phyloP scores from a whole-genome alignment of 2,329 filamentous ascomycete genomes.

The Aspergillus nomiae region DNA sequence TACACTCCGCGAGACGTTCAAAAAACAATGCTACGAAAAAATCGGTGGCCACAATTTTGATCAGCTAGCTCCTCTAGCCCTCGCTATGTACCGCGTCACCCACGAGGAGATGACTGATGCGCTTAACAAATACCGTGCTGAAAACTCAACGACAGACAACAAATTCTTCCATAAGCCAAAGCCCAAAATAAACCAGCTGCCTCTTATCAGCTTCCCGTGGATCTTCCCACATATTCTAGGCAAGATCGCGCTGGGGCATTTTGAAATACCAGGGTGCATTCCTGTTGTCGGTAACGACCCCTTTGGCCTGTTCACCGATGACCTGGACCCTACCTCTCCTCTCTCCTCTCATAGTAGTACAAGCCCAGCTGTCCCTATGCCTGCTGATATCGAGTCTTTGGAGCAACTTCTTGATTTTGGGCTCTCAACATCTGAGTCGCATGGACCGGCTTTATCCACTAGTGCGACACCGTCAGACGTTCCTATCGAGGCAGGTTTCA shows the following conservation, averaged over 20 bases:
- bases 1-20: constrained; percentile 69
- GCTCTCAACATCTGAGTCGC: constrained; percentile 4
- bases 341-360: neutral
- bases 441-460: neutral
- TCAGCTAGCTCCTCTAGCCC: constrained; percentile 70
- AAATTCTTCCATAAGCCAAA: constrained; percentile 13
- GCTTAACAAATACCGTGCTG: constrained; percentile 51
- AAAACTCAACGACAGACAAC: constrained; percentile 16
- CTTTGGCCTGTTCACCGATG: constrained; percentile 17
- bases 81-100: constrained; percentile 86
- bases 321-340: neutral
- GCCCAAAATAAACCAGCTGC: constrained; percentile 54
- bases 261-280: constrained; percentile 24
- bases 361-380: neutral
- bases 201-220: constrained; percentile 94
- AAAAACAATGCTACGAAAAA: constrained; percentile 64
- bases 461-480: neutral
- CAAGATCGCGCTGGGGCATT: constrained; percentile 60
- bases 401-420: constrained; percentile 27
- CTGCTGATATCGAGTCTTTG: constrained; percentile 12
- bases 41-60: constrained; percentile 63
- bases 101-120: constrained; percentile 67
- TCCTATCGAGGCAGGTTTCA: neutral
- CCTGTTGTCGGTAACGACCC: constrained; percentile 13
- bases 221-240: constrained; percentile 75